Evolutionary conservation across 192 early-diverging fungal genomes (phyloP).

Genomic region (Jimgerdemannia lactiflua): DNA sequence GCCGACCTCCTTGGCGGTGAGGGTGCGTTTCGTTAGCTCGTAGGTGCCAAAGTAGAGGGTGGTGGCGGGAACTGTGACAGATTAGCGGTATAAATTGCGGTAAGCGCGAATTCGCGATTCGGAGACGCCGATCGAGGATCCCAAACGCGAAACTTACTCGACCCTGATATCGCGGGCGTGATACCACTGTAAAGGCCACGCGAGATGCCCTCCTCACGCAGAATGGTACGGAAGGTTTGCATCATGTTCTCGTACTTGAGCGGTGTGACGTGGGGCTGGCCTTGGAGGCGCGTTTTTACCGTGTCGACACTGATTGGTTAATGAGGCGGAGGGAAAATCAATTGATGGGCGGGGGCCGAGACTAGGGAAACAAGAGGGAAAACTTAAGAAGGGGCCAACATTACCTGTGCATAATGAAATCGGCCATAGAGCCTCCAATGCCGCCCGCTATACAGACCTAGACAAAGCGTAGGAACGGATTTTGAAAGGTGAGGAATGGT

Average conservation of each 20-base stretch:
- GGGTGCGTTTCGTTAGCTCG: slow-evolving; percentile 51
- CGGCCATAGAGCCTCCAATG: slow-evolving; percentile 48
- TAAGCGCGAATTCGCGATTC: too few species aligned
- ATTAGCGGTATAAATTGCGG: background rate
- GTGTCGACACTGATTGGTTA: slow-evolving; percentile 35
- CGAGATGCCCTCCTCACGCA: slow-evolving; percentile 49
- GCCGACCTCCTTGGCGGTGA: slow-evolving; percentile 37
- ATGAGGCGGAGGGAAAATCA: background rate
- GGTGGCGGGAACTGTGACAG: slow-evolving; percentile 47
- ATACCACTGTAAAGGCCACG: slow-evolving; percentile 53
- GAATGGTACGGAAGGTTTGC: slow-evolving; percentile 51
- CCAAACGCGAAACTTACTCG: slow-evolving; percentile 6
- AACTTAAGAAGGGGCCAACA: background rate
- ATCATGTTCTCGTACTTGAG: slow-evolving; percentile 57
- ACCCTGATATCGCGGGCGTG: slow-evolving; percentile 54
- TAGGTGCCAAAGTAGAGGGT: slow-evolving; percentile 56
- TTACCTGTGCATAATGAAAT: slow-evolving; percentile 58
- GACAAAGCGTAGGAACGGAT: background rate
- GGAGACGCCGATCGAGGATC: too few species aligned
- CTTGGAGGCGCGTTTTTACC: slow-evolving; percentile 56
- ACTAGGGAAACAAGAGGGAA: background rate
- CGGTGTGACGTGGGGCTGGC: slow-evolving; percentile 38
- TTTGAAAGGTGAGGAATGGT: too few species aligned
- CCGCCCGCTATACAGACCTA: slow-evolving; percentile 50
- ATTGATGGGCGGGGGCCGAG: background rate